These are phyloP conservation scores for Acer saccharum DNA, from an alignment of 345 rosid species.

Conservation along the genomic window DNA sequence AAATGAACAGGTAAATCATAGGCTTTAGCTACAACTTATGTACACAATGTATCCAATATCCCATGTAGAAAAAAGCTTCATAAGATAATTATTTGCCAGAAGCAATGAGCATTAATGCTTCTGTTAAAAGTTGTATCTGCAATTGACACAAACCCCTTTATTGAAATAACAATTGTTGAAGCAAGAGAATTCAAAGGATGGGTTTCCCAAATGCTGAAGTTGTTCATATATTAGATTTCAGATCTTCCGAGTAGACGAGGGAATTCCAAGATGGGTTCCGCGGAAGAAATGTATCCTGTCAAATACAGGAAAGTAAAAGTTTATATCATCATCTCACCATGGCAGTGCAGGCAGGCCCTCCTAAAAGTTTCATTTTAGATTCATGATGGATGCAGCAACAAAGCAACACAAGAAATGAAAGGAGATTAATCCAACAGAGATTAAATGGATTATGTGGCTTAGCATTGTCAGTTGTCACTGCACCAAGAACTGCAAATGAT, in stretches of 20 bases:
- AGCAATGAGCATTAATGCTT: background rate
- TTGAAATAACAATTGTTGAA: too few relatives aligned
- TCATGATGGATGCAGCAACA: background rate
- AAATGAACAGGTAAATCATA: too few relatives aligned
- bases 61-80: background rate
- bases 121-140: background rate
- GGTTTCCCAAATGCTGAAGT: background rate
- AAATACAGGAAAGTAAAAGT: background rate
- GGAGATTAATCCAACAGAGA: background rate
- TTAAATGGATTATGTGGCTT: too few relatives aligned
- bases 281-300: slow-evolving; percentile 79
- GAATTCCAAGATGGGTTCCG: slow-evolving; percentile 62
- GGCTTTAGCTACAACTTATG: background rate
- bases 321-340: background rate
- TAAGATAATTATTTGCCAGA: background rate
- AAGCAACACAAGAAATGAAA: background rate
- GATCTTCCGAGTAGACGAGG: slow-evolving; percentile 44
- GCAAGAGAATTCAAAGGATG: background rate
- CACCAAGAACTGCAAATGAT: background rate
- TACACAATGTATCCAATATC: background rate
- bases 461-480: background rate
- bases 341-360: background rate
- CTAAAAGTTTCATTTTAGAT: background rate
- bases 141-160: too few relatives aligned
- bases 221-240: slow-evolving; percentile 43